A percentile compares a stretch with the other conserved stretches of the same genome.
Conservation (phyloP, 441 rosid species). For the Bruguiera hainesii region DNA sequence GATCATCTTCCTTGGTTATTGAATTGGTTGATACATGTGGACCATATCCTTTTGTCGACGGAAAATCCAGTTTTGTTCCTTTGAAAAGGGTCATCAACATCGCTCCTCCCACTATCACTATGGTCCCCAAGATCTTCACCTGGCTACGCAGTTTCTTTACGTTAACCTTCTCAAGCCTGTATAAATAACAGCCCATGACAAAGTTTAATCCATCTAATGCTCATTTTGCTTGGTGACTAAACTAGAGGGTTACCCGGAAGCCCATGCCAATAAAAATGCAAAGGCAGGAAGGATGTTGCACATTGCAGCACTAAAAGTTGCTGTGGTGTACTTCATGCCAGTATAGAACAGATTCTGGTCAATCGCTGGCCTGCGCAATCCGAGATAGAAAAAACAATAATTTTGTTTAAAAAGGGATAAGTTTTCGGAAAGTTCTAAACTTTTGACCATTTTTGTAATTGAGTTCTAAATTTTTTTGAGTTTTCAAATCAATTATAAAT, state of each 20-base stretch:
- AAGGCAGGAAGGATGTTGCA: conserved; percentile 82
- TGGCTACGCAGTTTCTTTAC: conserved; percentile 50
- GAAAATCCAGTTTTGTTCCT: conserved; percentile 49
- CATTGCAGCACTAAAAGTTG: conserved; percentile 83
- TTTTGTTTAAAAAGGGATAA: too few species aligned
- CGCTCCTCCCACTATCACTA: conserved; percentile 87
- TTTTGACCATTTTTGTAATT: too few species aligned
- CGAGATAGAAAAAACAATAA: too few species aligned
- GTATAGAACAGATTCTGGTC: conserved; percentile 80
- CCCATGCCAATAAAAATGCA: conserved; percentile 75
- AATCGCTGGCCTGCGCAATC: conserved; percentile 60
- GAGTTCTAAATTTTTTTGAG: too few species aligned
- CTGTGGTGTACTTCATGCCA: conserved; percentile 82
- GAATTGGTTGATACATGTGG: conserved; percentile 31
- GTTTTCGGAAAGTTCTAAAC: too few species aligned
- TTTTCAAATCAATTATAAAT: too few species aligned
- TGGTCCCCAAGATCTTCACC: conserved; percentile 69
- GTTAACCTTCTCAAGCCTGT: conserved; percentile 76
- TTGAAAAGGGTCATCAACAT: conserved; percentile 77
- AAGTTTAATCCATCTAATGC: background rate
- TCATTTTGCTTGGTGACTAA: too few species aligned
- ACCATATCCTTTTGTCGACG: conserved; percentile 51
- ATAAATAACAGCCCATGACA: background rate
- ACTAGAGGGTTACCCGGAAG: conserved; percentile 33
- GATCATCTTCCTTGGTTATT: conserved; percentile 33